phyloP scores from a whole-genome alignment of 2,329 filamentous ascomycete genomes.

The Aspergillus latus region DNA sequence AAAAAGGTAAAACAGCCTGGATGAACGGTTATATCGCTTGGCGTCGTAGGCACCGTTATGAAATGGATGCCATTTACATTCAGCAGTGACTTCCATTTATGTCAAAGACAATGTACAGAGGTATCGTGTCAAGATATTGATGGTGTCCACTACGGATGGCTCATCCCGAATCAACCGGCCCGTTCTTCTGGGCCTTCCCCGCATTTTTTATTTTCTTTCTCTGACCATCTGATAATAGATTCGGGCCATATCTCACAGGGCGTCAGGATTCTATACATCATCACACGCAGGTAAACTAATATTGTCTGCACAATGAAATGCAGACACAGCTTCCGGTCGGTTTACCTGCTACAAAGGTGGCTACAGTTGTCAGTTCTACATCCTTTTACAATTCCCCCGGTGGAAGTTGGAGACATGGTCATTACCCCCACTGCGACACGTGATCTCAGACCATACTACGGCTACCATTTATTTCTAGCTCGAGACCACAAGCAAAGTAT shows the following conservation, averaged over 20 bases:
- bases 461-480: not conserved
- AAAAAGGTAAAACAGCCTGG: not conserved
- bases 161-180: not conserved
- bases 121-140: not conserved
- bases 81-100: no score
- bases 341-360: not conserved
- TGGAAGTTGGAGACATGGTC: not conserved
- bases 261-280: not conserved
- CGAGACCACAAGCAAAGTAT: no score
- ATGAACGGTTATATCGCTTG: no score
- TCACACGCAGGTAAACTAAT: no score
- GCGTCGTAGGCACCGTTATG: no score
- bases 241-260: not conserved
- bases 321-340: constrained; percentile 7
- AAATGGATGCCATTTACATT: no score
- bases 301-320: not conserved
- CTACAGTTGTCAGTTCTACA: not conserved
- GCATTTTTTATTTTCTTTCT: not conserved
- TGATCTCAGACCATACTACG: not conserved
- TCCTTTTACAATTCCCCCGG: not conserved
- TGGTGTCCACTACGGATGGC: not conserved
- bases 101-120: not conserved
- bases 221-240: constrained; percentile 6
- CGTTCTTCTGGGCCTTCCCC: not conserved
- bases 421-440: constrained; percentile 5